These are phyloP conservation scores for Coemansia sp. DNA, from an alignment of 192 early-diverging fungal species.

Conservation along the genomic window DNA sequence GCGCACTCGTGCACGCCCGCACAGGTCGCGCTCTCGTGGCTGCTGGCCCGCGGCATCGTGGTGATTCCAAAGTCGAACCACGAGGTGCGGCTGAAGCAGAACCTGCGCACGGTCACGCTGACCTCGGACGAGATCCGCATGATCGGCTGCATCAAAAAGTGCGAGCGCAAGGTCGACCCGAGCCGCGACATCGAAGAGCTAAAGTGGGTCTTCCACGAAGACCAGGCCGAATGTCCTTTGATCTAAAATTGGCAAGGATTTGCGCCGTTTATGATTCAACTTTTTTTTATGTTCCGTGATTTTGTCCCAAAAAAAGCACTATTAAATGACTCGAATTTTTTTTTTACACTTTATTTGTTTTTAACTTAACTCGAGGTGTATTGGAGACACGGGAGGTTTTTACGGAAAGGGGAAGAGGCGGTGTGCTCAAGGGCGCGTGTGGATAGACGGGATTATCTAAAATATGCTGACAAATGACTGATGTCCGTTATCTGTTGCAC, in stretches of 20 bases:
- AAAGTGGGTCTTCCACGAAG: slow-evolving; percentile 44
- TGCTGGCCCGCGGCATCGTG: slow-evolving; percentile 62
- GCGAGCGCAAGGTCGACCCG: slow-evolving; percentile 43
- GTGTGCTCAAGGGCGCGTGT: too few relatives aligned
- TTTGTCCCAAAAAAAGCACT: too few relatives aligned
- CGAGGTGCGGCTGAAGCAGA: slow-evolving; percentile 57
- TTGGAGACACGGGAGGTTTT: too few relatives aligned
- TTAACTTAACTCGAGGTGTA: too few relatives aligned
- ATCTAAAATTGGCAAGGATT: slow-evolving; percentile 13
- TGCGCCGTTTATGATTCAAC: background rate
- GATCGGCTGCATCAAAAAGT: slow-evolving; percentile 19
- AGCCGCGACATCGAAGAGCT: slow-evolving; percentile 20
- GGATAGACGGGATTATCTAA: too few relatives aligned
- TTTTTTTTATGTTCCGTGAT: background rate
- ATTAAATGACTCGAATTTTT: too few relatives aligned
- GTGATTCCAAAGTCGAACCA: slow-evolving; percentile 82
- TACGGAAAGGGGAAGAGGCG: too few relatives aligned
- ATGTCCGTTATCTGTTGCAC: too few relatives aligned
- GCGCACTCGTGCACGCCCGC: slow-evolving; percentile 61
- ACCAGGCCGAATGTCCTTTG: slow-evolving; percentile 38
- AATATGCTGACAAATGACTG: too few relatives aligned
- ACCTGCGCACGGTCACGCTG: slow-evolving; percentile 27
- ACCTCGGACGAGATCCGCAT: slow-evolving; percentile 35
- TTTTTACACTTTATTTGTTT: too few relatives aligned
- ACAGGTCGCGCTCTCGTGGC: slow-evolving; percentile 76